phyloP scores from a whole-genome alignment of 2,329 filamentous ascomycete genomes.

The Colletotrichum cordylinicola region DNA sequence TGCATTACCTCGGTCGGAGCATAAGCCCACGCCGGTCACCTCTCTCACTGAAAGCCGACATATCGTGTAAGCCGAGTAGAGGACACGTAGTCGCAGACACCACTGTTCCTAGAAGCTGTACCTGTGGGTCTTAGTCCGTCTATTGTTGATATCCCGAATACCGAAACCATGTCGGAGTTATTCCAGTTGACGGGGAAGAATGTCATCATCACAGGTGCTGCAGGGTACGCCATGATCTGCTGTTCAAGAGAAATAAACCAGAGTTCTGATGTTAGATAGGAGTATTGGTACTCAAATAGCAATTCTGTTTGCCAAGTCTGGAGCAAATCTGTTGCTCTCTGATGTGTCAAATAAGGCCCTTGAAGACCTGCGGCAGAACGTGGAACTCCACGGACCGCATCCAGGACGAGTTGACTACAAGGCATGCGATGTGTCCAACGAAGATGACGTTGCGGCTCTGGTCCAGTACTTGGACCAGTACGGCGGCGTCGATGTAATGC shows the following conservation, averaged over 20 bases:
- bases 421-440: constrained; percentile 69
- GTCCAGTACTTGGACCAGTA: constrained; percentile 69
- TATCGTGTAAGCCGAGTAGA: not conserved
- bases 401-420: constrained; percentile 55
- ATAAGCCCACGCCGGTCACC: not conserved
- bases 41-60: not conserved
- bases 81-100: not conserved
- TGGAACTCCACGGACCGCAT: constrained; percentile 54
- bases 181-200: constrained; percentile 33
- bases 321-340: constrained; percentile 73
- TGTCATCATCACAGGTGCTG: constrained; percentile 69
- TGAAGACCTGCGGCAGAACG: constrained; percentile 65
- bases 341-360: constrained; percentile 72
- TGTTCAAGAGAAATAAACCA: not conserved
- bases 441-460: constrained; percentile 66
- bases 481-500: constrained; percentile 77
- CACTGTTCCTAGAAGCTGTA: too few species aligned
- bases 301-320: constrained; percentile 75
- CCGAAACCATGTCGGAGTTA: not conserved
- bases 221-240: constrained; percentile 56
- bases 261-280: not conserved
- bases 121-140: not conserved
- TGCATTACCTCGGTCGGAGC: not conserved
- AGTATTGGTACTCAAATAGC: constrained; percentile 77
- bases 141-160: not conserved